Evolutionary conservation across 176 grass and related monocot genomes (phyloP).

Genomic region (Phoenix roebelenii): DNA sequence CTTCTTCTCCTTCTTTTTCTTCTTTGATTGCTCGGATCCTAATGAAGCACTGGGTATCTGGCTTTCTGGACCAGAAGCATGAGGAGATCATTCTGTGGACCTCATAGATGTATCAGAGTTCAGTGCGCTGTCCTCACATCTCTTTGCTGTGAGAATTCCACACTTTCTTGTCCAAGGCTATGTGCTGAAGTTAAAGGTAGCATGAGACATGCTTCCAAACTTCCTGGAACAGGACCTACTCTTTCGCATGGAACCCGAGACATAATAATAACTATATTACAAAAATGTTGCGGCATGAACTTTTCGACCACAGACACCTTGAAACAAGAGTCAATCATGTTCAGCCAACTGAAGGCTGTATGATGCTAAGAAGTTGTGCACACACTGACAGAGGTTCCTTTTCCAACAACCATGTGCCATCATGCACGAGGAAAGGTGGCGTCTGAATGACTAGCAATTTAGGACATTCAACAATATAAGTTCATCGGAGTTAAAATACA

Average conservation of each 20-base stretch:
- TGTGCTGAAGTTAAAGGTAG: slow-evolving; percentile 12
- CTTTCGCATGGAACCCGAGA: slow-evolving; percentile 33
- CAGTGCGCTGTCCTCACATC: slow-evolving; percentile 4
- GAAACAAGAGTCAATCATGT: too few species aligned
- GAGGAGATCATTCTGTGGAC: slow-evolving; percentile 18
- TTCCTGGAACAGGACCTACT: slow-evolving; percentile 29
- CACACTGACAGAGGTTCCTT: too few species aligned
- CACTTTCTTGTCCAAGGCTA: slow-evolving; percentile 15
- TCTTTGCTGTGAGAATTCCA: slow-evolving; percentile 20
- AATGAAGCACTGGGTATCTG: slow-evolving; percentile 9
- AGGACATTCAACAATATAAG: too few species aligned
- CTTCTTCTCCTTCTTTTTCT: slow-evolving; percentile 31
- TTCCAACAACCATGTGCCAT: too few species aligned
- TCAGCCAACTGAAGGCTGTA: too few species aligned
- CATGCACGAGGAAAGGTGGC: too few species aligned
- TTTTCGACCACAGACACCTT: too few species aligned
- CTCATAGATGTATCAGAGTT: slow-evolving; percentile 25
- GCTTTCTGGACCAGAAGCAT: slow-evolving; percentile 10
- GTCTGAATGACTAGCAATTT: too few species aligned
- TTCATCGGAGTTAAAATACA: neutral
- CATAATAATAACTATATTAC: neutral
- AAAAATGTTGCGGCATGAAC: too few species aligned
- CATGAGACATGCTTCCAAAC: slow-evolving; percentile 22
- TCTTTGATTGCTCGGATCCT: slow-evolving; percentile 24
- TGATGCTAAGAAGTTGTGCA: too few species aligned